Evolutionary conservation across 441 rosid genomes (phyloP), one percentile per base, ranked within the genome.

Genomic region (Sinapis alba): DNA sequence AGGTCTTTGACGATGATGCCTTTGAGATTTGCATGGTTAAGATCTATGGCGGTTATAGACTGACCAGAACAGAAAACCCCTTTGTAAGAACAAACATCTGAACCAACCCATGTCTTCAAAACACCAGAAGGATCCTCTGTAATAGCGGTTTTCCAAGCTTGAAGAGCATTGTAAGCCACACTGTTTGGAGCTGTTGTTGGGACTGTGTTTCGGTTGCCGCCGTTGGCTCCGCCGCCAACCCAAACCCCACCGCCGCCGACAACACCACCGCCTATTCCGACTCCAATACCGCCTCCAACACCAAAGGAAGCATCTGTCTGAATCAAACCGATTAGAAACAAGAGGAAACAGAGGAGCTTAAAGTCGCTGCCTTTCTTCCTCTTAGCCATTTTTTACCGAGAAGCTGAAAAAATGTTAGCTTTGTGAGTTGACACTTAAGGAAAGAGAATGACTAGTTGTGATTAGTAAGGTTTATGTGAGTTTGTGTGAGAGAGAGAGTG

Each of bases 81-180:
- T 84, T 83, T 84, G 79, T 93, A 94, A 75, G 99, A 84, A 67
- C 98, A 94, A 3, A 94, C 94, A 83, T 90, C 74, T 28, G 89
- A 34, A 2, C 99, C 98, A 18, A 84, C 85, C 99, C 99, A 94
- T 32, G 93, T 84, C 70, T 68, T 79, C 61, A 92, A 77, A 74
- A 92, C 69, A 83, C 84, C 84, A 5, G 76, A 60, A 2, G 99
- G 98, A 79, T 94, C 99, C 38, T 83, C 93, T 16, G 89, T 81
- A 50, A 92, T 88, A 4, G 91, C 85, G 0, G 86, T 63, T 82
- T 90, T 92, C 99, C 99, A 94, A 2, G 90, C 89, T 70, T 94
- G 98, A 15, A 94, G 87, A 51, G 88, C 97, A 70, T 67, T 43
- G 86, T 86, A 89, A 75, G 94, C 93, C 5, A 19, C 28, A 26